These are phyloP conservation scores for Fraxinus sp. DNA, from an alignment of 305 asterid genomes.

Conservation along the genomic window DNA sequence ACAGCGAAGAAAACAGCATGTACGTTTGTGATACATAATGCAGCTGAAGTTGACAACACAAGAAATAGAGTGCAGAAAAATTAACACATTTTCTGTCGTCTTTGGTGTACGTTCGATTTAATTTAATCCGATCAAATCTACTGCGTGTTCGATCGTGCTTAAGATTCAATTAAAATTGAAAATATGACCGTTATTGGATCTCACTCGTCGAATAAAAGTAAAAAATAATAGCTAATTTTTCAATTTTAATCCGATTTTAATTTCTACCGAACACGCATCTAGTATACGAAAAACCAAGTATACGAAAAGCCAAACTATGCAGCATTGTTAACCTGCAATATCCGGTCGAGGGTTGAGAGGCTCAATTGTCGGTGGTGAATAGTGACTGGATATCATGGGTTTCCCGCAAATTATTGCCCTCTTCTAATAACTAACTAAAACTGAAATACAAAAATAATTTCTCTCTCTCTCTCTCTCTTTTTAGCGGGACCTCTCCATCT, in stretches of 20 bases:
- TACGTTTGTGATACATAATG: background rate
- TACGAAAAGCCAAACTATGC: background rate
- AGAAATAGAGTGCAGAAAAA: background rate
- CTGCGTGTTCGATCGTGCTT: too few relatives aligned
- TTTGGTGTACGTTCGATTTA: background rate
- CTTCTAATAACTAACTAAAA: constrained; percentile 16
- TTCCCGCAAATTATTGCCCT: constrained; percentile 46
- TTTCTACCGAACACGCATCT: too few relatives aligned
- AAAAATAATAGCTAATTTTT: too few relatives aligned
- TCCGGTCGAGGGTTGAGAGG: constrained; percentile 45
- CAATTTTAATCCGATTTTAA: too few relatives aligned
- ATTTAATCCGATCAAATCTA: background rate
- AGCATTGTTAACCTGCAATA: constrained; percentile 37
- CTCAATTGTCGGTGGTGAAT: constrained; percentile 43
- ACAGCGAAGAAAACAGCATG: background rate
- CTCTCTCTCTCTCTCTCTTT: too few relatives aligned
- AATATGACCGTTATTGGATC: too few relatives aligned
- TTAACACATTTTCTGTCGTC: background rate
- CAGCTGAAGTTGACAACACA: background rate
- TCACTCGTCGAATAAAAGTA: too few relatives aligned
- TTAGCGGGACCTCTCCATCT: too few relatives aligned
- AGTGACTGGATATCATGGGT: constrained; percentile 47
- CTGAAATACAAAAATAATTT: background rate
- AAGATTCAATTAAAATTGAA: too few relatives aligned
- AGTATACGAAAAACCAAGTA: too few relatives aligned